Percentiles rank a stretch among this genome's conserved stretches.
phyloP scores from a whole-genome alignment of 2,329 filamentous ascomycete genomes.

The Diplodia sapinea region DNA sequence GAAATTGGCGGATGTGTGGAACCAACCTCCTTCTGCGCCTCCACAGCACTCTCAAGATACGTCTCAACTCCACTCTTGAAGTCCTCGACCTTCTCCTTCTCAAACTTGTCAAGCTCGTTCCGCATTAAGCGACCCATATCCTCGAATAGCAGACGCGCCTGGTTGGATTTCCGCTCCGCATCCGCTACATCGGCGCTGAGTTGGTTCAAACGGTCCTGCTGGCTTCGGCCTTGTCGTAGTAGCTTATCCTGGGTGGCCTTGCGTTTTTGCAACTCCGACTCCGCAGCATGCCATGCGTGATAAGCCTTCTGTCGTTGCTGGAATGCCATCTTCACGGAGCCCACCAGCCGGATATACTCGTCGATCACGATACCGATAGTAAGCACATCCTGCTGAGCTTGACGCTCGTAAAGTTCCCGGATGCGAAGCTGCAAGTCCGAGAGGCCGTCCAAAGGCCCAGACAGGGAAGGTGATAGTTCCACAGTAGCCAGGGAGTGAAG shows the following conservation, averaged over 20 bases:
- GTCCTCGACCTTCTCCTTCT: conserved; percentile 97
- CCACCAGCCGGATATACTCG: conserved; percentile 95
- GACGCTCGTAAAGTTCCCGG: conserved; percentile 91
- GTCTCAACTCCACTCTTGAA: conserved; percentile 97
- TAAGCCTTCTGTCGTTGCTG: conserved; percentile 92
- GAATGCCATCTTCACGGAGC: conserved; percentile 93
- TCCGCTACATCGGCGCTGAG: conserved; percentile 93
- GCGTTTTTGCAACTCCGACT: conserved; percentile 88
- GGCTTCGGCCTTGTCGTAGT: conserved; percentile 90
- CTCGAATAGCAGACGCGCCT: conserved; percentile 87
- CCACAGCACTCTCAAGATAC: conserved; percentile 93
- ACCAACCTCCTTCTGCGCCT: conserved; percentile 95
- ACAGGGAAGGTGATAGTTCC: conserved; percentile 86
- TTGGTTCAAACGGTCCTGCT: conserved; percentile 93
- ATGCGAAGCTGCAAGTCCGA: conserved; percentile 95
- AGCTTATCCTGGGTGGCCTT: conserved; percentile 91
- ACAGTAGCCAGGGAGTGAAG: conserved; percentile 92
- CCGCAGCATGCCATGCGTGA: conserved; percentile 89
- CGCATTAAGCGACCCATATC: conserved; percentile 97
- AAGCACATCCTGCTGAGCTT: conserved; percentile 94
- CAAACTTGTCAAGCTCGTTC: conserved; percentile 88
- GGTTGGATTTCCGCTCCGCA: conserved; percentile 89
- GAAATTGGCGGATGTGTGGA: neutral
- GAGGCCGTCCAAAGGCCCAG: conserved; percentile 85
- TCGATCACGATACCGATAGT: conserved; percentile 98